phyloP scores from a whole-genome alignment of 345 rosid species.

The Murraya paniculata region DNA sequence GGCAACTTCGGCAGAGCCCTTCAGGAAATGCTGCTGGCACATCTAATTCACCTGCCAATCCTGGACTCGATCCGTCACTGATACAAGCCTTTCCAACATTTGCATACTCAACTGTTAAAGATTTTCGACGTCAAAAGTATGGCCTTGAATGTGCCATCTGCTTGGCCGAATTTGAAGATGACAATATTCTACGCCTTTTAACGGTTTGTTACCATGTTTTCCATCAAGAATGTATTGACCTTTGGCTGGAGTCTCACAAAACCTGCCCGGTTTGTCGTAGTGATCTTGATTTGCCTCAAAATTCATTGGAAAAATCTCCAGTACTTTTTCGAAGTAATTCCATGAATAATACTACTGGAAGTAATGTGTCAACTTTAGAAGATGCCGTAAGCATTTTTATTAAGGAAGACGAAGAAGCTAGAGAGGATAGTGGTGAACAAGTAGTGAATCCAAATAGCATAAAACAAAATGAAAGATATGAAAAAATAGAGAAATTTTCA shows the following conservation, averaged over 20 bases:
- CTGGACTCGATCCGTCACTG: slow-evolving; percentile 61
- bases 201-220: slow-evolving; percentile 75
- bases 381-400: slow-evolving; percentile 36
- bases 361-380: slow-evolving; percentile 7
- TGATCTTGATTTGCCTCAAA: slow-evolving; percentile 53
- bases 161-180: slow-evolving; percentile 60
- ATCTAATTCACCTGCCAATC: background rate
- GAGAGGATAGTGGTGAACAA: slow-evolving; percentile 21
- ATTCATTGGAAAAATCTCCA: slow-evolving; percentile 33
- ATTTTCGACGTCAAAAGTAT: slow-evolving; percentile 46
- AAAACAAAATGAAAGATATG: background rate
- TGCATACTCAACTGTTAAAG: slow-evolving; percentile 55
- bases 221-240: slow-evolving; percentile 83
- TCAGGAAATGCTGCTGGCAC: slow-evolving; percentile 23
- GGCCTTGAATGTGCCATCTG: slow-evolving; percentile 85
- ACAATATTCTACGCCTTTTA: slow-evolving; percentile 62
- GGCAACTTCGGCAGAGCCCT: slow-evolving; percentile 40
- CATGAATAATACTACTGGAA: slow-evolving; percentile 9
- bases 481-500: slow-evolving; percentile 36
- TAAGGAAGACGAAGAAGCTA: slow-evolving; percentile 27
- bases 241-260: slow-evolving; percentile 68
- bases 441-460: background rate
- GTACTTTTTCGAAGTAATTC: slow-evolving; percentile 2
- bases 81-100: slow-evolving; percentile 61
- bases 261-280: slow-evolving; percentile 88